Evolutionary conservation across 352 stramenopile species (phyloP), one percentile per base, ranked within the genome.

Genomic region (Phytopythium delawarense): DNA sequence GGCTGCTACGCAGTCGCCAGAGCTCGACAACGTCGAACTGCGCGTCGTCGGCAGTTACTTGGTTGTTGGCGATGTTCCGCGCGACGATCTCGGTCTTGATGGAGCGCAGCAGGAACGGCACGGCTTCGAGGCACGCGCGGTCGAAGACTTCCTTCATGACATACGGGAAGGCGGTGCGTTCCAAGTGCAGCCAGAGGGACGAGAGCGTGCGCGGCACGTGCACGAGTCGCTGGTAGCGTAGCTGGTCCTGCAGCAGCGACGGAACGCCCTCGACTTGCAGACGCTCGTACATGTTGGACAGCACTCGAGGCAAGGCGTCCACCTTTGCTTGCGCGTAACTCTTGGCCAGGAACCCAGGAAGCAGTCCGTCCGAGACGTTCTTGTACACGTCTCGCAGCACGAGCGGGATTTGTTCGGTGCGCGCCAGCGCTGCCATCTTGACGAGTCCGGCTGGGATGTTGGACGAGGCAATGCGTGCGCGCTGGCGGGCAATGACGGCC

Each of bases 61-160:
- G 69, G 16, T 89, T 86, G 2, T 50, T 64, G 2, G 61, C 65
- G 32, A 85, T 85, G 44, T 89, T 63, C 1, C 59, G 58, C 16
- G 59, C 71, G 5, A 88, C 74, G 59, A 92, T 78, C 57, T 89
- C 79, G 46, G 51, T 72, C 62, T 90, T 89, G 71, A 92, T 89
- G 11, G 79, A 65, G 7, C 71, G 71, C 40, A 92, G 35, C 8
- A 88, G 56, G 44, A 71, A 83, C 8, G 84, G 81, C 44, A 92
- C 79, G 0, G 59, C 72, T 59, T 92, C 81, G 7, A 92, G 64
- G 34, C 84, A 87, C 0, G 84, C 69, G 16, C 80, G 69, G 21
- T 87, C 70, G 20, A 79, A 89, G 8, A 84, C 65, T 61, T 89
- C 81, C 40, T 76, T 69, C 25, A 89, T 21, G 32, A 80, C 72